Evolutionary conservation across 495 filamentous ascomycete species (phyloP), one percentile per base, ranked within the genome.

Genomic region (Symbiotaphrina buchneri): DNA sequence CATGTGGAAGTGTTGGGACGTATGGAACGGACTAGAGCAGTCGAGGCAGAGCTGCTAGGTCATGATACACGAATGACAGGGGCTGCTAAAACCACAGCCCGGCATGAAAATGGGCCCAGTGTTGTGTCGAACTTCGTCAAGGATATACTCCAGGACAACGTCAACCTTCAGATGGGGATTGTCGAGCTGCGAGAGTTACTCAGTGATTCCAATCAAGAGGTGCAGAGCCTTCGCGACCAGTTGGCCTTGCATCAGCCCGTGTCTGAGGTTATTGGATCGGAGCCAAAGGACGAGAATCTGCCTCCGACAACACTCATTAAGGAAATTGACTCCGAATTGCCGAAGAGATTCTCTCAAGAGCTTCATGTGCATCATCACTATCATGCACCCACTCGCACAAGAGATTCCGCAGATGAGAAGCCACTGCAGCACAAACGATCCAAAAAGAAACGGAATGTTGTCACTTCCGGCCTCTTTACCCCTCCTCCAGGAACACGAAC

Each of bases 341-440:
- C 61, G 11, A 51, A 18, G 8, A 10, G 16, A n/a, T 16, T 67
- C 2, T 68, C 71, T 7, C 74, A 80, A 41, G 76, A 79, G 41
- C 52, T 92, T 22, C 84, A 93, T 43, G 74, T 93, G 24, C 83
- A 94, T 43, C 82, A 91, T 38, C 85, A 94, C 45, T 90, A 91
- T 39, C 80, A 92, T 38, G 63, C 74, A 21, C 58, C 63, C 5
- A 42, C 58, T 10, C 5, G 10, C 49, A 69, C 28, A 59, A 52
- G 22, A 36, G 36, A 31, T 17, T 27, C 36, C 7, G 45, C 68
- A 44, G 65, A 69, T 32, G 68, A 79, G 25, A 52, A 54, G 28
- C 38, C 45, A 0, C 34, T 53, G 8, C 40, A 48, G 15, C 41
- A 56, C 22, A 69, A 66, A 39, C 71, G 69, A 27, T 52, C 65